These are phyloP conservation scores for Acidomyces sp. DNA, from an alignment of 495 filamentous ascomycete genomes.

Conservation along the genomic window DNA sequence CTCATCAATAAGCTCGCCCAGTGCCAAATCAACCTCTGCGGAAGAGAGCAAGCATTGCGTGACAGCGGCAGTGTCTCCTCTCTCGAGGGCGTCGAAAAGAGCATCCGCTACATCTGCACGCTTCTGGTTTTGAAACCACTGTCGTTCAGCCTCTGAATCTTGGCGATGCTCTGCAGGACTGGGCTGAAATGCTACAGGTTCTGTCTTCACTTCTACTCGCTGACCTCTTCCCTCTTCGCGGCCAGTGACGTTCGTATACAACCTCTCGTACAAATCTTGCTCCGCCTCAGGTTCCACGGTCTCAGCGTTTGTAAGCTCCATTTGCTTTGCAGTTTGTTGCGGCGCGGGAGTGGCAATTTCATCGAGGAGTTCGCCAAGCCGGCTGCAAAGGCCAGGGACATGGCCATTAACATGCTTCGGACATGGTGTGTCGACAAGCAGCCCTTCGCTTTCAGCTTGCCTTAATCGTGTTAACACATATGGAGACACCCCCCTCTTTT, in stretches of 20 bases:
- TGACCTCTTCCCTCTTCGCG: background rate
- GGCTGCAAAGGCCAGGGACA: too few relatives aligned
- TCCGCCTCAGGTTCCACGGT: constrained; percentile 1
- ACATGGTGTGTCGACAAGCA: too few relatives aligned
- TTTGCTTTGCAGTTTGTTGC: too few relatives aligned
- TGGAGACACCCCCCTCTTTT: too few relatives aligned
- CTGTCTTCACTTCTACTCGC: background rate
- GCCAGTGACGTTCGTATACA: too few relatives aligned
- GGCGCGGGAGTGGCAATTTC: constrained; percentile 6
- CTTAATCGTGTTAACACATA: too few relatives aligned
- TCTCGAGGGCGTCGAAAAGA: background rate
- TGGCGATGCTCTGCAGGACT: background rate
- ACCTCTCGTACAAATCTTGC: constrained; percentile 7
- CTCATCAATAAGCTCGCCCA: background rate
- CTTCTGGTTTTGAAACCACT: background rate
- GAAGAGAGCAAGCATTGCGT: background rate
- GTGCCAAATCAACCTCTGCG: background rate
- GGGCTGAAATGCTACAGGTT: background rate
- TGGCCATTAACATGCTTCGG: too few relatives aligned
- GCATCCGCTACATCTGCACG: background rate
- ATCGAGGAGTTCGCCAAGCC: constrained; percentile 5
- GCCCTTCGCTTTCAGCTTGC: too few relatives aligned
- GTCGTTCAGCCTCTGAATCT: background rate
- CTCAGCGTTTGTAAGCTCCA: background rate
- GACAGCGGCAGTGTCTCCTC: background rate